These are phyloP conservation scores for Chalciporus pseudorubinellus DNA, from an alignment of 768 basidiomycete species.

Conservation along the genomic window DNA sequence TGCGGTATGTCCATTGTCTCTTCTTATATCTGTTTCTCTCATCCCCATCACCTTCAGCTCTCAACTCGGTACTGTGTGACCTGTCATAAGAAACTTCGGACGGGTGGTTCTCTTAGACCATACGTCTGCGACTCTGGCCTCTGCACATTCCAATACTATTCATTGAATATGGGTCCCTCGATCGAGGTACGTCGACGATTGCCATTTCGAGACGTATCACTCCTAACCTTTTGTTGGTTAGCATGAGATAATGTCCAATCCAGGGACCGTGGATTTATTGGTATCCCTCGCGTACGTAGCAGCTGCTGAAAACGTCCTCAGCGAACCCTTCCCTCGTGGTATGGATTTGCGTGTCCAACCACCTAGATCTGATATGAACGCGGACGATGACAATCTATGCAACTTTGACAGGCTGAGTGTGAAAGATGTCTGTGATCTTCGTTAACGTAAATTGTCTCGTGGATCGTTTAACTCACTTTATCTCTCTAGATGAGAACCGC, in stretches of 20 bases:
- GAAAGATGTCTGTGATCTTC: constrained; percentile 33
- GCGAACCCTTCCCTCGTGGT: constrained; percentile 59
- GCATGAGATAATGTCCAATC: constrained; percentile 71
- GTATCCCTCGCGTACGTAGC: constrained; percentile 60
- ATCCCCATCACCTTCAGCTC: constrained; percentile 37
- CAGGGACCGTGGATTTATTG: constrained; percentile 63
- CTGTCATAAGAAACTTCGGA: constrained; percentile 59
- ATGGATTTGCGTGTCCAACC: constrained; percentile 54
- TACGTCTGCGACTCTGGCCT: constrained; percentile 68
- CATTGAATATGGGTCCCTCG: constrained; percentile 61
- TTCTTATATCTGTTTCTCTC: neutral
- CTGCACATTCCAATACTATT: constrained; percentile 70
- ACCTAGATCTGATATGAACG: neutral
- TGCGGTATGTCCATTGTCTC: constrained; percentile 38
- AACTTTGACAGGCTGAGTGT: constrained; percentile 51
- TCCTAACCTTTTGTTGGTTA: constrained; percentile 22
- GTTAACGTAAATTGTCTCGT: neutral
- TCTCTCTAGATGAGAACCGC: constrained; percentile 44
- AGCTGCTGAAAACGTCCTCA: constrained; percentile 50
- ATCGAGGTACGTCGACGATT: constrained; percentile 49
- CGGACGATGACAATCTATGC: constrained; percentile 38
- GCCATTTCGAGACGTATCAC: neutral
- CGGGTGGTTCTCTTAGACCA: constrained; percentile 63
- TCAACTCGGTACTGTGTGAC: constrained; percentile 72
- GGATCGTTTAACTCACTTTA: neutral